phyloP scores from a whole-genome alignment of 2,329 filamentous ascomycete species.

The Helicocarpus griseus region DNA sequence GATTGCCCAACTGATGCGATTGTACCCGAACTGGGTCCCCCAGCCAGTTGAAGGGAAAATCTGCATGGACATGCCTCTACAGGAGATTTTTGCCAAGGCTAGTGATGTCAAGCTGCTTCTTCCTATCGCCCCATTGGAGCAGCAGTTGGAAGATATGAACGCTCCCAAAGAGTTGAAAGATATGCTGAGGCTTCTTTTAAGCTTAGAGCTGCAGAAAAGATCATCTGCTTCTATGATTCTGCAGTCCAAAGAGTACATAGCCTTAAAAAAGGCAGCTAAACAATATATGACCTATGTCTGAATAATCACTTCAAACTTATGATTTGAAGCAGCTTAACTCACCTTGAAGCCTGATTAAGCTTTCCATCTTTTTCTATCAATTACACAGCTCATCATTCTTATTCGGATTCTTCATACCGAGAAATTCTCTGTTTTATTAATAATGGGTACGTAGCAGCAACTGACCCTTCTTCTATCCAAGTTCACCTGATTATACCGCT shows the following conservation, averaged over 20 bases:
- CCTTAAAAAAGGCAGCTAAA: not conserved
- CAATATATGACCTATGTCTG: too few species aligned
- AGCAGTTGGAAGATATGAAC: not conserved
- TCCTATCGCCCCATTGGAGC: not conserved
- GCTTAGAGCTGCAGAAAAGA: not conserved
- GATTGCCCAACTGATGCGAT: not conserved
- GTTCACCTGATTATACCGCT: too few species aligned
- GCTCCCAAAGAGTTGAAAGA: not conserved
- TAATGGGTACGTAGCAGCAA: too few species aligned
- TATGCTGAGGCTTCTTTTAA: not conserved
- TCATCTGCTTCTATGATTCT: not conserved
- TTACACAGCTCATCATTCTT: too few species aligned
- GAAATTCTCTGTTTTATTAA: too few species aligned
- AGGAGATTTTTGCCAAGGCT: not conserved
- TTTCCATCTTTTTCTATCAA: too few species aligned
- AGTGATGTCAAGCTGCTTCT: not conserved
- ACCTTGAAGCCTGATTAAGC: too few species aligned
- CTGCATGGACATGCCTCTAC: not conserved
- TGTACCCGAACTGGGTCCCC: not conserved
- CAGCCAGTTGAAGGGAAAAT: not conserved
- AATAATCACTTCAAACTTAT: too few species aligned
- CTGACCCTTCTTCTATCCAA: too few species aligned
- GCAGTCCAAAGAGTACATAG: not conserved
- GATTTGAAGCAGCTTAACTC: too few species aligned
- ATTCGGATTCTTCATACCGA: too few species aligned